Base-by-base conservation (phyloP, 192 early-diverging fungal genomes). In the Podila epigama region DNA sequence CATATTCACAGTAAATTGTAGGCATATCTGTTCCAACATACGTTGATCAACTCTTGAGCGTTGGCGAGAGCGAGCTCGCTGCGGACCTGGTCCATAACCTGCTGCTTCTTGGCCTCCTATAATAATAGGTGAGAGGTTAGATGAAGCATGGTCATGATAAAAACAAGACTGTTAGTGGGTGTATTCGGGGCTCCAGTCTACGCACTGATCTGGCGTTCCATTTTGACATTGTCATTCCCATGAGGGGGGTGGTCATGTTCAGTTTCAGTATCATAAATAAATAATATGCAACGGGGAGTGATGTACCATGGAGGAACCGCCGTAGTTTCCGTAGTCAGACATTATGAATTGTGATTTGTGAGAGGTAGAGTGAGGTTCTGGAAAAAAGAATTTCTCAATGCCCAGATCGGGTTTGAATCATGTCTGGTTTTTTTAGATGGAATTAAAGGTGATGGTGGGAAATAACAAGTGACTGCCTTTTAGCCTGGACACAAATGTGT, bases 61-160 rank as follows among this genome's bases (percentile, higher is more conserved):
- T 93, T 94, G 63, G 91, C 89, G 62, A 95, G 70, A 7, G 93
- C 93, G 51, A 95, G 79, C 75, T 93, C 92, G 60, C 84, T 81
- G 75, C 86, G 85, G 53, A 95, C 86, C 82, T 91, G 90, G 37
- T 92, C 83, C 86, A 89, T 93, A 22, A 93, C 86, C 66, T 93
- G 82, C 55, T 92, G 86, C 80, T 90, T 91, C 78, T 87, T 90
- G 73, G 41, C 66, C 64, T 80, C 79, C 71, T 77, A 62, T 59
- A 44, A 15, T 31, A 8, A 54, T 32, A 27, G 20, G 7, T 32
- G 11, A 32, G 52, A 16, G 29, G 12, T 8, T 16, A 11, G 29
- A 31, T 20, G 27, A 22, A 53, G n/a, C n/a, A n/a, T n/a, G n/a
- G n/a, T n/a, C 8, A 29, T 12, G 27, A 13, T 20, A 51, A 10